These are phyloP conservation scores for Huntiella decipiens DNA, from an alignment of 2,329 filamentous ascomycete genomes.

Conservation along the genomic window DNA sequence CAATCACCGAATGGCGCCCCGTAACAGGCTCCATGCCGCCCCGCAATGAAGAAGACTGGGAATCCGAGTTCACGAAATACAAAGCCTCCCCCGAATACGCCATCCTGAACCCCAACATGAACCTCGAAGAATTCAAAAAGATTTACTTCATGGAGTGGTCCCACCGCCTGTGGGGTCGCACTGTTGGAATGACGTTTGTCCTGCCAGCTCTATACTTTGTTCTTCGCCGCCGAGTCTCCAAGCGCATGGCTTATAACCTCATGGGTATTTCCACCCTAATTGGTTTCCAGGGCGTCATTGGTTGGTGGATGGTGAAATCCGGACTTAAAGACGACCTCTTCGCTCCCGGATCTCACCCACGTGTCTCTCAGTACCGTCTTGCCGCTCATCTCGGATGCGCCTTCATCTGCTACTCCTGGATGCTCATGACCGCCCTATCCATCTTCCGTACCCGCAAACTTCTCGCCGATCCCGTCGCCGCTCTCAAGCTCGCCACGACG, in stretches of 20 bases:
- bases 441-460: slow-evolving; percentile 64
- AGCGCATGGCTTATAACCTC: slow-evolving; percentile 57
- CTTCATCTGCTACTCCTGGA: slow-evolving; percentile 82
- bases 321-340: slow-evolving; percentile 93
- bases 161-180: slow-evolving; percentile 81
- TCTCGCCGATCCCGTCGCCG: slow-evolving; percentile 45
- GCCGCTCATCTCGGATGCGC: slow-evolving; percentile 78
- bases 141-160: slow-evolving; percentile 99
- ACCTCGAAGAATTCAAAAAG: slow-evolving; percentile 81
- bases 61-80: slow-evolving; percentile 85
- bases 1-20: slow-evolving; percentile 96
- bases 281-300: slow-evolving; percentile 84
- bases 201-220: slow-evolving; percentile 80
- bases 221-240: slow-evolving; percentile 56
- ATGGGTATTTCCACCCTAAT: slow-evolving; percentile 74
- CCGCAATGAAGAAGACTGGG: slow-evolving; percentile 62
- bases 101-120: slow-evolving; percentile 84
- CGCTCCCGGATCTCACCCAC: slow-evolving; percentile 70
- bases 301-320: slow-evolving; percentile 99
- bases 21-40: slow-evolving; percentile 86
- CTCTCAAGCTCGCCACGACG: slow-evolving; percentile 37
- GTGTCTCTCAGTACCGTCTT: slow-evolving; percentile 86
- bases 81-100: slow-evolving; percentile 81
- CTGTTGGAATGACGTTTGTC: slow-evolving; percentile 79
- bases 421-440: slow-evolving; percentile 75